Conservation (phyloP, 2,329 filamentous ascomycete species). For the Leptographium lundbergii region DNA sequence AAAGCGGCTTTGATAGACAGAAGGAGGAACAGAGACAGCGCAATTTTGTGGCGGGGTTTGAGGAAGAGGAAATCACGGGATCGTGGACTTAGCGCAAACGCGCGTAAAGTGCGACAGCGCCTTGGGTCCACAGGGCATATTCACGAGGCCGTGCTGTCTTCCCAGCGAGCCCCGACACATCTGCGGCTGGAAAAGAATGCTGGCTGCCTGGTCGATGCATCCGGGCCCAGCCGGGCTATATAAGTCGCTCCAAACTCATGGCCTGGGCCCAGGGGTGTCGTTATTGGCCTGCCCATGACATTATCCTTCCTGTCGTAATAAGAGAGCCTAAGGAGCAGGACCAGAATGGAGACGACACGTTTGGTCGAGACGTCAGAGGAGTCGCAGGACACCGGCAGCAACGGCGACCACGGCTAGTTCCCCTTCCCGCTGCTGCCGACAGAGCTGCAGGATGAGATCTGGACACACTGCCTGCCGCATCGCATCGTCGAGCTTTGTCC, state of each 20-base stretch:
- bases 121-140: background rate
- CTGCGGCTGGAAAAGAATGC: background rate
- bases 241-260: background rate
- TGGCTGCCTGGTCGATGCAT: background rate
- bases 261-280: background rate
- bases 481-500: constrained; percentile 5
- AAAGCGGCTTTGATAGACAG: background rate
- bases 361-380: background rate
- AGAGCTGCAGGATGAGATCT: constrained; percentile 6
- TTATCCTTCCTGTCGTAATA: background rate
- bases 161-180: no score
- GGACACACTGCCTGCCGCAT: constrained; percentile 1
- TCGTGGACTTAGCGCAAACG: background rate
- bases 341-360: background rate
- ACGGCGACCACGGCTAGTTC: background rate
- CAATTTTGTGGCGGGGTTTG: background rate
- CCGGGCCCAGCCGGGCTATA: no score
- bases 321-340: no score
- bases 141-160: background rate
- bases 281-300: background rate
- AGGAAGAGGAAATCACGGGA: background rate
- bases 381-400: background rate
- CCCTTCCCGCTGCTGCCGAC: constrained; percentile 2
- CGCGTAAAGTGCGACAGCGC: no score
- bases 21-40: background rate